Evolutionary conservation across 1,284 basidiomycete species (phyloP).

Genomic region (Tilletia walkeri): DNA sequence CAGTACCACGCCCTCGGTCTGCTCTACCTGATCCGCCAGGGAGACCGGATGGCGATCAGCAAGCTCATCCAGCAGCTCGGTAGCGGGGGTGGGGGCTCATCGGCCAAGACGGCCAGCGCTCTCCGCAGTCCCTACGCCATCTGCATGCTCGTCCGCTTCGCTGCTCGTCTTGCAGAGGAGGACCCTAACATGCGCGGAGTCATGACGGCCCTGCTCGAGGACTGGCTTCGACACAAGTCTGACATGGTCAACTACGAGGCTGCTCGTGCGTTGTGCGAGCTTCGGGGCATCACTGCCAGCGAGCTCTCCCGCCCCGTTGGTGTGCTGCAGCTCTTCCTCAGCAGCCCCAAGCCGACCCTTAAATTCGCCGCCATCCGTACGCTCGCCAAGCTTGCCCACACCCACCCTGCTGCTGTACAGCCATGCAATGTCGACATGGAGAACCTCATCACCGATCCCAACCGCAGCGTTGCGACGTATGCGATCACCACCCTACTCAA

Average conservation of each 20-base stretch:
- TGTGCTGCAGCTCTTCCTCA: slow-evolving; percentile 54
- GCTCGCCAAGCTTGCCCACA: slow-evolving; percentile 74
- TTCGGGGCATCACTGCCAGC: slow-evolving; percentile 74
- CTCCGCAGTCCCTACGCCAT: slow-evolving; percentile 97
- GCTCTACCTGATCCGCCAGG: slow-evolving; percentile 89
- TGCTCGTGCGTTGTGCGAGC: slow-evolving; percentile 93
- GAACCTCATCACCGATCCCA: slow-evolving; percentile 92
- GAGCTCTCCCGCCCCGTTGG: slow-evolving; percentile 81
- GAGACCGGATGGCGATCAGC: slow-evolving; percentile 97
- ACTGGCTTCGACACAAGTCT: slow-evolving; percentile 95
- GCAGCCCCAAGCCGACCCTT: slow-evolving; percentile 63
- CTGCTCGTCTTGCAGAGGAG: slow-evolving; percentile 95
- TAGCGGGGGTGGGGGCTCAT: slow-evolving; percentile 65
- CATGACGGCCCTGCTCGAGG: slow-evolving; percentile 90
- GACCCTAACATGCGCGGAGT: slow-evolving; percentile 63
- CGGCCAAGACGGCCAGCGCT: slow-evolving; percentile 65
- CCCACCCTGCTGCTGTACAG: slow-evolving; percentile 79
- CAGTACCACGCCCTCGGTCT: slow-evolving; percentile 97
- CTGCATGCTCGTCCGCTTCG: slow-evolving; percentile 97
- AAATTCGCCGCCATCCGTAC: slow-evolving; percentile 98
- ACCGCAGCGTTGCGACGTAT: slow-evolving; percentile 95
- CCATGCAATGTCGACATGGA: slow-evolving; percentile 97
- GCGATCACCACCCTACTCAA: slow-evolving; percentile 98
- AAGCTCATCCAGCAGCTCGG: slow-evolving; percentile 92
- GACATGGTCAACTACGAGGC: slow-evolving; percentile 99